Evolutionary conservation across 805 yeast genomes (phyloP), one percentile per base, ranked within the genome.

Genomic region (Yamadazyma ubonensis): DNA sequence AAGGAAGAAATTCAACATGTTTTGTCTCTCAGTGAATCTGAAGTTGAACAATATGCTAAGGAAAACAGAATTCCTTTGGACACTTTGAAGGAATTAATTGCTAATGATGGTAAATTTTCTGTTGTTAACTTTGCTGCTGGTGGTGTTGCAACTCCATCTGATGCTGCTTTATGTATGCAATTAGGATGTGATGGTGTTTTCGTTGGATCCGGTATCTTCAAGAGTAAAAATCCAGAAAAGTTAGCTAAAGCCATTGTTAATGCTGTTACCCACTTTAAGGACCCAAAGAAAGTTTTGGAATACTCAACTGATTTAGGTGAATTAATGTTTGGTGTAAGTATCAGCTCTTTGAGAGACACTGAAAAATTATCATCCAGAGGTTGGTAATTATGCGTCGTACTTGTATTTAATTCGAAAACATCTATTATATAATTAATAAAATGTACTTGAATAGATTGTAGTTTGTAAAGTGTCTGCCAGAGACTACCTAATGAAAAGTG

Each of bases 101-200:
- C 70, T 31, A 65, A 68, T 46, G 59, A 65, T 7, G 86, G 86
- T 22, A 77, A 78, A 53, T 71, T 85, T 45, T 90, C 90, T 1
- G 95, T 85, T 31, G 93, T 86, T 40, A 85, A 83, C 66, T 85
- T 85, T 56, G 91, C 93, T 29, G 93, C 93, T 20, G 95, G 95
- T 30, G 95, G 95, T 43, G 83, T 85, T 37, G 93, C 95, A 7
- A 83, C 95, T 9, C 95, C 95, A 23, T 81, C 90, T 6, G 95
- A 85, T 60, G 95, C 95, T 18, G 93, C 93, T 15, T 64, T 86
- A 48, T 79, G 86, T 61, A 85, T 86, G 64, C 62, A 59, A 52
- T 55, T 60, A 42, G 65, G 65, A 10, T 57, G 63, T 43, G 63
- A 60, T 41, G 64, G 65, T 39, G 59, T 59, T 9, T 60, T 60